A percentile compares a stretch with the other conserved stretches of the same genome.
Conservation (phyloP, 805 yeast species). For the Suhomyces sp. region DNA sequence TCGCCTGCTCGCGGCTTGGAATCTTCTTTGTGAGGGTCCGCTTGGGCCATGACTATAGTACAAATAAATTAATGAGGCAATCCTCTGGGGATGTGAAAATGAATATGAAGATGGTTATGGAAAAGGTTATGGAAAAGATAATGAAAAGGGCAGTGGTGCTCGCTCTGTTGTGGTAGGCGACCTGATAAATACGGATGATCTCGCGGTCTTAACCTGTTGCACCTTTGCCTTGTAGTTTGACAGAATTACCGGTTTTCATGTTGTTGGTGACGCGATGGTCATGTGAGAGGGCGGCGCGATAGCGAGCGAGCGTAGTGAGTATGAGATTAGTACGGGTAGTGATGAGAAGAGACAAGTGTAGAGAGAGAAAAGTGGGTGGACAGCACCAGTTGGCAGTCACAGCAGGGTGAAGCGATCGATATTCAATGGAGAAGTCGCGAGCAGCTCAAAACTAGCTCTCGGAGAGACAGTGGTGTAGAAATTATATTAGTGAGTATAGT, state of each 20-base stretch:
- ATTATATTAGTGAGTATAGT: too few relatives aligned
- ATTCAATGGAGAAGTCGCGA: too few relatives aligned
- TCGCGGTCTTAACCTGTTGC: not conserved
- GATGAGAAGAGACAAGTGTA: too few relatives aligned
- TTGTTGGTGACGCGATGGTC: conserved; percentile 1
- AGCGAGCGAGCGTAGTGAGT: not conserved
- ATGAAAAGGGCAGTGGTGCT: not conserved
- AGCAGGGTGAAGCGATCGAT: too few relatives aligned
- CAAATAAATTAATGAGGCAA: conserved; percentile 1
- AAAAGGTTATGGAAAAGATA: not conserved
- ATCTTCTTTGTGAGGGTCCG: not conserved
- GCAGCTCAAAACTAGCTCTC: too few relatives aligned
- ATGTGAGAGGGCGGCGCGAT: not conserved
- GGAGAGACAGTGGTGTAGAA: too few relatives aligned
- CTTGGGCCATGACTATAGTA: not conserved
- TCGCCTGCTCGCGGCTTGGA: conserved; percentile 8
- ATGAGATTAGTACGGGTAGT: too few relatives aligned
- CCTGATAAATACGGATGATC: not conserved
- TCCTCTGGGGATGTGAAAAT: not conserved
- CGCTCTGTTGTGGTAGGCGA: not conserved
- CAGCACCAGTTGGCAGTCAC: too few relatives aligned
- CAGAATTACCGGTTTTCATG: not conserved
- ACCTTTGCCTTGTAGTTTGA: not conserved
- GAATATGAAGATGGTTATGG: not conserved
- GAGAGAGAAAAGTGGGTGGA: not conserved